A percentile compares a stretch with the other conserved stretches of the same genome.
Conservation (phyloP, 2,329 filamentous ascomycete species). For the Penicillium sp. region DNA sequence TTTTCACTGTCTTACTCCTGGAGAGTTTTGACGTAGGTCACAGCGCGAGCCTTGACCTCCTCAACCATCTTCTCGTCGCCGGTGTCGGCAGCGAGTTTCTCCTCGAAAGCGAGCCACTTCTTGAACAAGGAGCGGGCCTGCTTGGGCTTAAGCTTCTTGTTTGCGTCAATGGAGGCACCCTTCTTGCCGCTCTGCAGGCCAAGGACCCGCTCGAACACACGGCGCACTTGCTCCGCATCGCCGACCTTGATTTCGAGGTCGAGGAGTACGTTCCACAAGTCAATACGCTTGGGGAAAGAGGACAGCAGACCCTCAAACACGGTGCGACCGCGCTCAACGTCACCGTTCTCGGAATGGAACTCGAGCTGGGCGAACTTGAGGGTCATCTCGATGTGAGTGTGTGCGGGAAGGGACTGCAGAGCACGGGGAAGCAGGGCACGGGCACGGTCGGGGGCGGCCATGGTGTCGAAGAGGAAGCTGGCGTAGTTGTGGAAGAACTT, state of each 20-base stretch:
- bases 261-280: constrained; percentile 89
- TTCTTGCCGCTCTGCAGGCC: constrained; percentile 46
- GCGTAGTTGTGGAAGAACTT: constrained; percentile 94
- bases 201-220: constrained; percentile 77
- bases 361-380: constrained; percentile 89
- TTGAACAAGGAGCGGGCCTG: constrained; percentile 88
- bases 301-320: constrained; percentile 87
- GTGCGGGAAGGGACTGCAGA: constrained; percentile 74
- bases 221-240: constrained; percentile 66
- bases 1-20: constrained; percentile 28
- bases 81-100: constrained; percentile 50
- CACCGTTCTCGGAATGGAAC: constrained; percentile 79
- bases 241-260: constrained; percentile 74
- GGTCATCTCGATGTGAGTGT: constrained; percentile 72
- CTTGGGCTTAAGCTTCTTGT: constrained; percentile 73
- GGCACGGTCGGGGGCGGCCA: constrained; percentile 69
- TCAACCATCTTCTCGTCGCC: constrained; percentile 71
- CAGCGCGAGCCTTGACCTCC: constrained; percentile 69
- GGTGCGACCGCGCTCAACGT: constrained; percentile 87
- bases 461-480: constrained; percentile 80
- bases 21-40: constrained; percentile 64
- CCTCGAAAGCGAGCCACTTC: constrained; percentile 88
- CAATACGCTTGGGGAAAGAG: constrained; percentile 83
- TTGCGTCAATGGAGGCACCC: constrained; percentile 36
- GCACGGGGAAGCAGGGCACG: constrained; percentile 80